Conservation (phyloP, 2,329 filamentous ascomycete genomes). For the Botrytis galanthina region DNA sequence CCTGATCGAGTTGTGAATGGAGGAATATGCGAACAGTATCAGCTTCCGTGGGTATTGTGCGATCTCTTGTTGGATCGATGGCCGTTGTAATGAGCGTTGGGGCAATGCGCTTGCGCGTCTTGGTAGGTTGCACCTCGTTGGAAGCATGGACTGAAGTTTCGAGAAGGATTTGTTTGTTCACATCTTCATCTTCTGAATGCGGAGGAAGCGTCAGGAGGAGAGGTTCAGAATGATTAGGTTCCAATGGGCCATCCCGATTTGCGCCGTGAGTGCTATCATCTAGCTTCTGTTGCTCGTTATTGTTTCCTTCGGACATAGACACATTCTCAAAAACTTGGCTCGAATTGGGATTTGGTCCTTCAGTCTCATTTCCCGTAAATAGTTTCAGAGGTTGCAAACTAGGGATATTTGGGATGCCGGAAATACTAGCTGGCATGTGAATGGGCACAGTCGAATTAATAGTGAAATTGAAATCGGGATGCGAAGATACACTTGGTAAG, state of each 20-base stretch:
- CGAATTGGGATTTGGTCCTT: background rate
- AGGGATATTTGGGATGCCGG: background rate
- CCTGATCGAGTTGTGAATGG: constrained; percentile 21
- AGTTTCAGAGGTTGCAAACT: constrained; percentile 9
- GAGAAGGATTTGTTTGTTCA: background rate
- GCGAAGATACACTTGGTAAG: background rate
- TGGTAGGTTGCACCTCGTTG: constrained; percentile 19
- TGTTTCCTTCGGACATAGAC: background rate
- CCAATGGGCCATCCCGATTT: background rate
- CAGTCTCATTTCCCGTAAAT: background rate
- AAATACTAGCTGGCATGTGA: background rate
- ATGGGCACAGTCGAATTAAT: constrained; percentile 19
- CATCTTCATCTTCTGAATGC: background rate
- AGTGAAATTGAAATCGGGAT: constrained; percentile 13
- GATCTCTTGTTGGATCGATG: constrained; percentile 28
- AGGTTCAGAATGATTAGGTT: background rate
- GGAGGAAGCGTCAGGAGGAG: background rate
- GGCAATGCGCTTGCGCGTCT: constrained; percentile 39
- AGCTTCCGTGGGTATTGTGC: constrained; percentile 31
- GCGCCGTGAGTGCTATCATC: background rate
- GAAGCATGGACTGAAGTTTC: too few relatives aligned
- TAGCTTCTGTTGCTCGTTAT: constrained; percentile 3
- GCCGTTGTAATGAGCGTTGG: constrained; percentile 34
- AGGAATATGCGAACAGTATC: constrained; percentile 22
- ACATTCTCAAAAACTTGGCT: background rate